Conservation (phyloP, 305 asterid genomes). For the Solanum chacoense region DNA sequence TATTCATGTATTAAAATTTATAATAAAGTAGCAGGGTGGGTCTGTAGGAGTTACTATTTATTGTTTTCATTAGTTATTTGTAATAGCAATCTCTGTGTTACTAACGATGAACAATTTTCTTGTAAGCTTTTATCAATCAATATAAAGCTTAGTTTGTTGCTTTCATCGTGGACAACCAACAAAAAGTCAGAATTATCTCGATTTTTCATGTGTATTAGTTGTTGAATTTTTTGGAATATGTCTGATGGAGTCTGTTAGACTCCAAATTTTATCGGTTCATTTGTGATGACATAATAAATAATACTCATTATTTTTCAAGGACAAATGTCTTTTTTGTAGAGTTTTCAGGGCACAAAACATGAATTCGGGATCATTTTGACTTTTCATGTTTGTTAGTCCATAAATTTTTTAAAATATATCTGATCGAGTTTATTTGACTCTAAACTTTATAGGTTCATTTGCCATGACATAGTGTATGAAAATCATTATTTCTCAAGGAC, state of each 20-base stretch:
- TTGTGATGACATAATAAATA: too few relatives aligned
- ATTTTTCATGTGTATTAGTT: too few relatives aligned
- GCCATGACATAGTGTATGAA: fast-evolving
- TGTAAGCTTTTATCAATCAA: background rate
- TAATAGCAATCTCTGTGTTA: background rate
- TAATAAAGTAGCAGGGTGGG: background rate
- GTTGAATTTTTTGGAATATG: too few relatives aligned
- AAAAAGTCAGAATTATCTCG: too few relatives aligned
- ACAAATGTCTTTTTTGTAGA: background rate
- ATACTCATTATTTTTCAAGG: background rate
- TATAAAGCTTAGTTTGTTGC: background rate
- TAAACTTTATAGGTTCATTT: too few relatives aligned
- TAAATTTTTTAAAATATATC: too few relatives aligned
- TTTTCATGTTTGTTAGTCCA: too few relatives aligned
- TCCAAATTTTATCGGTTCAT: background rate
- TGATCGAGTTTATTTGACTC: too few relatives aligned
- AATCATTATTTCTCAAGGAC: too few relatives aligned
- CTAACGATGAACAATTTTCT: background rate
- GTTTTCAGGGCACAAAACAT: too few relatives aligned
- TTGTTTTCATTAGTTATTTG: background rate
- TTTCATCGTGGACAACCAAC: background rate
- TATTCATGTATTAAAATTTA: too few relatives aligned
- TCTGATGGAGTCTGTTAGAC: background rate
- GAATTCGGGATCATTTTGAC: too few relatives aligned
- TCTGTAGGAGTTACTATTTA: background rate